A percentile compares a stretch with the other conserved stretches of the same genome.
phyloP scores from a whole-genome alignment of 108 stramenopile species.

The Nitzschia inconspicua region DNA sequence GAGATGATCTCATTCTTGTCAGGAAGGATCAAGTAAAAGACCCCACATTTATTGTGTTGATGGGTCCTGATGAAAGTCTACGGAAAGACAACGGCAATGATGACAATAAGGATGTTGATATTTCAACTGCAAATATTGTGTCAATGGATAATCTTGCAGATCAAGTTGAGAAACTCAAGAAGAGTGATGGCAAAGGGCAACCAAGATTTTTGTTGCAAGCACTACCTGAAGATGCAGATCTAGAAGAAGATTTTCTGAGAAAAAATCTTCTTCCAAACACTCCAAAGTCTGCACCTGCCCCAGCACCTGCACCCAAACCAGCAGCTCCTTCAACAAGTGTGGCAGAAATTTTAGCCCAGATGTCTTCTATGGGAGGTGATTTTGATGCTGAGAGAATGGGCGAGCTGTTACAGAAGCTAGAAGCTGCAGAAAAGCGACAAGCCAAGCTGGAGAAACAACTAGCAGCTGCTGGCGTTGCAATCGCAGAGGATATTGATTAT shows the following conservation, averaged over 20 bases:
- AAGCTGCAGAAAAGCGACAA: slow-evolving; percentile 42
- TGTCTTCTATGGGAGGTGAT: slow-evolving; percentile 34
- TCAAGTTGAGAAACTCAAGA: slow-evolving; percentile 26
- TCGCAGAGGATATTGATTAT: slow-evolving; percentile 62
- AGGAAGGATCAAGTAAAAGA: slow-evolving; percentile 30
- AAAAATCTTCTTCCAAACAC: slow-evolving; percentile 36
- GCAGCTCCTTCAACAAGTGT: slow-evolving; percentile 21
- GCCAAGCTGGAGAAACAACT: slow-evolving; percentile 53
- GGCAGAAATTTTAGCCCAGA: slow-evolving; percentile 28
- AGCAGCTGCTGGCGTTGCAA: slow-evolving; percentile 42
- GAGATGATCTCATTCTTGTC: slow-evolving; percentile 28
- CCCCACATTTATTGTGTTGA: slow-evolving; percentile 10
- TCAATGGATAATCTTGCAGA: slow-evolving; percentile 37
- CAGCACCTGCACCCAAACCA: slow-evolving; percentile 2
- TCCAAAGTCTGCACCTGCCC: slow-evolving; percentile 10
- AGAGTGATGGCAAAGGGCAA: slow-evolving; percentile 13
- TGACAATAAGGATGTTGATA: slow-evolving; percentile 20
- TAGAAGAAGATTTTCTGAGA: slow-evolving; percentile 34
- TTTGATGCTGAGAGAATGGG: slow-evolving; percentile 42
- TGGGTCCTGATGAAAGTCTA: slow-evolving; percentile 11
- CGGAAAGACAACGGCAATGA: slow-evolving; percentile 11
- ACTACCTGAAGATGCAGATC: slow-evolving; percentile 22
- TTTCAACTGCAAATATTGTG: slow-evolving; percentile 32
- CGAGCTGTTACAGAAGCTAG: slow-evolving; percentile 33
- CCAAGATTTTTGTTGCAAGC: slow-evolving; percentile 43